A percentile compares a stretch with the other conserved stretches of the same genome.
Evolutionary conservation across 2,329 filamentous ascomycete genomes (phyloP).

Genomic region (Fonsecaea multimorphosa): DNA sequence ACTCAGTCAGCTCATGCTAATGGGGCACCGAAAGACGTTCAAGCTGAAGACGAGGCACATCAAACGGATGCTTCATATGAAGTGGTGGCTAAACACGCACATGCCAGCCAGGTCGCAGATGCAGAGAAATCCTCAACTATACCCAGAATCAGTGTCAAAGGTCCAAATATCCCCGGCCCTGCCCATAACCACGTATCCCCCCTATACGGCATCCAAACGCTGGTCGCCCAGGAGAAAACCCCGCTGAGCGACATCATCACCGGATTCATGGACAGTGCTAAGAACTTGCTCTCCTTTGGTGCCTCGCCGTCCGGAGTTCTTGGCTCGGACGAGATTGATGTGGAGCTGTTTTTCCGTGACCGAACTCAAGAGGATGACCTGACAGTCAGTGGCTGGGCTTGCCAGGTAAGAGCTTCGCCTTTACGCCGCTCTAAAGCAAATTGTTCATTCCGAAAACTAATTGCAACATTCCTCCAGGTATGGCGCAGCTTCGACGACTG

Average conservation of each 20-base stretch:
- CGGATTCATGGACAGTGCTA: conserved; percentile 12
- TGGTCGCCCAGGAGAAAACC: conserved; percentile 1
- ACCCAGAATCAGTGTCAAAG: neutral
- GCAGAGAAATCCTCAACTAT: neutral
- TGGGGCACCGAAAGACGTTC: neutral
- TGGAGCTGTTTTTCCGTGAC: conserved; percentile 15
- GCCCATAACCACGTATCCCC: neutral
- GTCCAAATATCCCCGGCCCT: neutral
- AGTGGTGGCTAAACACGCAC: neutral
- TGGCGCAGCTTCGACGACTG: conserved; percentile 24
- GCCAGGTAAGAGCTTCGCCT: conserved; percentile 12
- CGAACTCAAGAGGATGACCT: conserved; percentile 7
- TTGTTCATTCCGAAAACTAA: neutral
- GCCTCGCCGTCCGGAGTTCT: conserved; percentile 2
- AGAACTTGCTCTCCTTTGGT: conserved; percentile 1
- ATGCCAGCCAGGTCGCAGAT: neutral
- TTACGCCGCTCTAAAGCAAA: neutral
- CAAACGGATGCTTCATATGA: neutral
- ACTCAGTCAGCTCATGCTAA: neutral
- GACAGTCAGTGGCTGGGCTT: conserved; percentile 10
- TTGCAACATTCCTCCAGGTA: neutral
- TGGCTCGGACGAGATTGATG: conserved; percentile 9
- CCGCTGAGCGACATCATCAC: conserved; percentile 17
- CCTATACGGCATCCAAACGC: conserved; percentile 5
- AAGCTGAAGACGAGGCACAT: neutral